Base-by-base conservation (phyloP, 371 early-diverging fungal species). In the Hamiltosporidium tvaerminnensis region DNA sequence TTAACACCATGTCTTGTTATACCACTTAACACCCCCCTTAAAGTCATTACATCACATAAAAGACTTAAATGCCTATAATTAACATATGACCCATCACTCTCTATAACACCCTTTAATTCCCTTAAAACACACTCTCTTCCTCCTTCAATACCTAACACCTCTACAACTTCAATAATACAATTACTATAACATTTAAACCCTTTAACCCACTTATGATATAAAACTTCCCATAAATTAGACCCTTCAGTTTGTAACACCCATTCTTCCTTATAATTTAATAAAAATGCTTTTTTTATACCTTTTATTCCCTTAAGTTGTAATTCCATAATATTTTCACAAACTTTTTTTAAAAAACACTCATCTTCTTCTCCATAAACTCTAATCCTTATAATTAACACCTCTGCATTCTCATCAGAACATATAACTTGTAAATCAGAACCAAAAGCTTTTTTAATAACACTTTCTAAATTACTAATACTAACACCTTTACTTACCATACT, bases 1-100 rank as follows among this genome's bases (percentile, higher is more conserved):
- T 96, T 96, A 74, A 94, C 93, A 71, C 96, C 96, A 74, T 96
- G 96, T 61, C 96, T 86, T 14, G 96, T 93, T 66, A 98, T 95
- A 38, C 96, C 92, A 83, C 90, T 89, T 63, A 96, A 72, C 62
- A 82, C 80, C 55, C 96, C 99, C 41, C 87, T 84, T 59, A 87
- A 83, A 14, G 94, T 94, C 99, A 96, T 96, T 39, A 92, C 86
- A 81, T 96, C 96, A 66, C 87, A 87, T 57, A 96, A 84, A 70
- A 96, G 78, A 36, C 90, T 84, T 77, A 96, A 79, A 73, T 98
- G 96, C 61, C 99, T 85, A 76, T 91, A 90, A 81, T 96, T 96
- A 69, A 96, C 96, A 81, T 96, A 96, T 47, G 90, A 89, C 73
- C 93, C 94, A 72, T 90, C 92, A 70, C 86, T 87, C 80, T 93